phyloP scores from a whole-genome alignment of 352 stramenopile genomes.

The Aphanomyces cochlioides region DNA sequence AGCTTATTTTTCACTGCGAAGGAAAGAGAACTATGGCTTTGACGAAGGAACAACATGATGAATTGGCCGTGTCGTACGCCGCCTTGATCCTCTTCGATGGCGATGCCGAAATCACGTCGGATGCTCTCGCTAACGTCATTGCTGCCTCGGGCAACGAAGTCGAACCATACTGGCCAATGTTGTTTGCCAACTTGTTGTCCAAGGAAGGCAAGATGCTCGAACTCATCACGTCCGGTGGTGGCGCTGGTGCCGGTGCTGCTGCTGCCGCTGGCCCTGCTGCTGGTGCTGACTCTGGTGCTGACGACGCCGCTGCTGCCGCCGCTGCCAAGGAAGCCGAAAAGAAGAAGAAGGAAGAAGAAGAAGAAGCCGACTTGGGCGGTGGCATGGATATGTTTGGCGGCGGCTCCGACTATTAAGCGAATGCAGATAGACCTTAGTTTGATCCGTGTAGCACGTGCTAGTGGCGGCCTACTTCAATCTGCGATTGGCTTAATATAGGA shows the following conservation, averaged over 20 bases:
- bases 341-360: slow-evolving; percentile 56
- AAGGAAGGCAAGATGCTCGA: slow-evolving; percentile 81
- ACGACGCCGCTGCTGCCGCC: slow-evolving; percentile 38
- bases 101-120: slow-evolving; percentile 76
- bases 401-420: slow-evolving; percentile 58
- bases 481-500: slow-evolving; percentile 27
- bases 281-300: slow-evolving; percentile 42
- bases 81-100: slow-evolving; percentile 82
- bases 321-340: slow-evolving; percentile 38
- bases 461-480: slow-evolving; percentile 2
- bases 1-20: slow-evolving; percentile 30
- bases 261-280: slow-evolving; percentile 41
- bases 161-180: slow-evolving; percentile 77
- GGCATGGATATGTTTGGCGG: slow-evolving; percentile 72
- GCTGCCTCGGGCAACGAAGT: slow-evolving; percentile 78
- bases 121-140: slow-evolving; percentile 61
- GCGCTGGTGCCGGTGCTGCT: slow-evolving; percentile 34
- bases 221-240: slow-evolving; percentile 69
- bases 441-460: background rate
- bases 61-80: slow-evolving; percentile 79
- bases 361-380: slow-evolving; percentile 61
- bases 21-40: slow-evolving; percentile 66
- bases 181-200: slow-evolving; percentile 66
- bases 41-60: slow-evolving; percentile 82
- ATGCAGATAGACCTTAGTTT: slow-evolving; percentile 27